Conservation (phyloP, 2,329 filamentous ascomycete genomes). For the Trichoderma guizhouense region DNA sequence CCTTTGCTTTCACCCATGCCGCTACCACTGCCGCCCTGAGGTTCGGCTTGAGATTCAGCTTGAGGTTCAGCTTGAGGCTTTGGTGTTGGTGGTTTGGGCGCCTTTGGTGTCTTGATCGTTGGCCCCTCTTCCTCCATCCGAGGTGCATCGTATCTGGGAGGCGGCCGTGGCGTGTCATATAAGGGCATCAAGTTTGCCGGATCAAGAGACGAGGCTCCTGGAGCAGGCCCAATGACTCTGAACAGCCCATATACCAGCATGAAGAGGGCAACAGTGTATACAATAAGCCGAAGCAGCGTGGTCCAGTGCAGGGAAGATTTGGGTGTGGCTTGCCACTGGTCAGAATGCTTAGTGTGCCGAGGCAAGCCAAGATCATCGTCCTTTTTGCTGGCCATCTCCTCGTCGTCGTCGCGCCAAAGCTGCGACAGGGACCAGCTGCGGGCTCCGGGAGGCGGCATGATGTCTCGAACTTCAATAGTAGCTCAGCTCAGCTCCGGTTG, state of each 20-base stretch:
- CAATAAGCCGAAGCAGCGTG: constrained; percentile 49
- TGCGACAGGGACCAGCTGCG: constrained; percentile 33
- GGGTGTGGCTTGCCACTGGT: constrained; percentile 41
- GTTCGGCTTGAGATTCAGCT: background rate
- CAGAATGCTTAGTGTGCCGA: constrained; percentile 21
- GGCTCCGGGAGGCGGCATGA: constrained; percentile 19
- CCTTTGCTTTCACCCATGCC: background rate
- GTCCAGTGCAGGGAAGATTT: constrained; percentile 46
- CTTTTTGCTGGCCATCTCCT: constrained; percentile 59
- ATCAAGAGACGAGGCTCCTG: constrained; percentile 39
- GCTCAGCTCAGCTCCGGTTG: background rate
- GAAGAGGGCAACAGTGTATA: constrained; percentile 45
- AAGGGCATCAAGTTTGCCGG: background rate
- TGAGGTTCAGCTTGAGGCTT: background rate
- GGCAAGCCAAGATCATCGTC: constrained; percentile 50
- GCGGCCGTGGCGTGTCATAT: background rate
- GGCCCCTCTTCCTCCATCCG: background rate
- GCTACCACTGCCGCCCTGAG: background rate
- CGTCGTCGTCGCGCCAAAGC: constrained; percentile 51
- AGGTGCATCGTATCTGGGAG: constrained; percentile 12
- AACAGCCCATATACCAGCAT: constrained; percentile 51
- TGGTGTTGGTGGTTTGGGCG: background rate
- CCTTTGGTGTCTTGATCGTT: background rate
- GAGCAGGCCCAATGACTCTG: constrained; percentile 28
- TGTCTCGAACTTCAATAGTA: background rate